Evolutionary conservation across 768 basidiomycete genomes (phyloP).

Genomic region (Collybia mongolica): DNA sequence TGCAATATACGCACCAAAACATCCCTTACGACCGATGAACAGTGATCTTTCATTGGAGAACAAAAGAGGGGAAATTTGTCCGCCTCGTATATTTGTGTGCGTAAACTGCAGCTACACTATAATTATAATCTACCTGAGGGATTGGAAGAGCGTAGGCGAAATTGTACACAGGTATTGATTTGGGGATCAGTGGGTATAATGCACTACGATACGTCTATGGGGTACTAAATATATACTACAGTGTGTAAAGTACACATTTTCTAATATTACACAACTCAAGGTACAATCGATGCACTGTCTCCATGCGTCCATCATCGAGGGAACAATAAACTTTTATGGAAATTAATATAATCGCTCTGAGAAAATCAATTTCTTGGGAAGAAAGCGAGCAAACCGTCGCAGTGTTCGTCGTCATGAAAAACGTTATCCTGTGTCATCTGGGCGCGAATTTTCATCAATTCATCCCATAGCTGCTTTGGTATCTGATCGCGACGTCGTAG

Average conservation of each 20-base stretch:
- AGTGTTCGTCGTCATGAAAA: slow-evolving; percentile 10
- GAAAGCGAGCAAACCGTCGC: slow-evolving; percentile 22
- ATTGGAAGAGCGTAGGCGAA: no score
- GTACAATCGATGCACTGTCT: neutral
- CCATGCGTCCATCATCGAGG: neutral
- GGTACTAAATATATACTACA: no score
- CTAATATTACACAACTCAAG: neutral
- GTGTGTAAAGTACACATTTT: no score
- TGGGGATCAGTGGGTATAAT: neutral
- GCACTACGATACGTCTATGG: neutral
- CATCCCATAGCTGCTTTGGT: slow-evolving; percentile 46
- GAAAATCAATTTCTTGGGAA: slow-evolving; percentile 11
- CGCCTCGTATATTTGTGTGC: no score
- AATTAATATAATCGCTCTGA: neutral
- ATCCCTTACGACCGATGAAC: no score
- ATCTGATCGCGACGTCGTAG: slow-evolving; percentile 41
- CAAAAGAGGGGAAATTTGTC: no score
- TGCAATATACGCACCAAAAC: no score
- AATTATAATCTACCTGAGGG: no score
- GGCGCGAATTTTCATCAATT: slow-evolving; percentile 40
- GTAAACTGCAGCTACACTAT: no score
- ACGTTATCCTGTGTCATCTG: slow-evolving; percentile 17
- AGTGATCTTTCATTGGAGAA: no score
- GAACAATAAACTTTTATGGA: neutral
- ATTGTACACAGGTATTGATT: neutral